phyloP scores from a whole-genome alignment of 192 early-diverging fungal species.

The Backusella sp. region DNA sequence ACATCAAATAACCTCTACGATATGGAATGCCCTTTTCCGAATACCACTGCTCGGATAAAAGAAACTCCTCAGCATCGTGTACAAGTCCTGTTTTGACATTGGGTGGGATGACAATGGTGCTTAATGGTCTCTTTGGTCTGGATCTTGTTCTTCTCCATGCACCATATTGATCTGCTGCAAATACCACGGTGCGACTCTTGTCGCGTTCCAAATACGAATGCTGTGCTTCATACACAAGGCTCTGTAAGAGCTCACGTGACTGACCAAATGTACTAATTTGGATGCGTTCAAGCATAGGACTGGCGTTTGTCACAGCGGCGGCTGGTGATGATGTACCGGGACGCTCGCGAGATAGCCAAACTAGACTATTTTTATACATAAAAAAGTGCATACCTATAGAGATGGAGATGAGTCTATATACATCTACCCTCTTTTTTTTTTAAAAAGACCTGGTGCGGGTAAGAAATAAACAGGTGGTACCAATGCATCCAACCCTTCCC shows the following conservation, averaged over 20 bases:
- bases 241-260: constrained; percentile 47
- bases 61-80: constrained; percentile 49
- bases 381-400: constrained; percentile 54
- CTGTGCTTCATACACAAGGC: constrained; percentile 54
- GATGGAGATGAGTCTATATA: too few species aligned
- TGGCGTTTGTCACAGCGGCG: constrained; percentile 27
- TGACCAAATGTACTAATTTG: constrained; percentile 56
- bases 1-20: constrained; percentile 62
- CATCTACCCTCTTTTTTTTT: too few species aligned
- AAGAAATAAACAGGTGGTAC: constrained; percentile 53
- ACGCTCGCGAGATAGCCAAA: constrained; percentile 51
- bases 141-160: constrained; percentile 57
- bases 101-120: constrained; percentile 53
- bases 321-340: constrained; percentile 21
- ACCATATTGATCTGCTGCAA: constrained; percentile 59
- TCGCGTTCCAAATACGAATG: constrained; percentile 58
- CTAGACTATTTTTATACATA: constrained; percentile 45
- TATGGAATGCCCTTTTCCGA: constrained; percentile 60
- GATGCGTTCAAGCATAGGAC: constrained; percentile 42
- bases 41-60: constrained; percentile 59
- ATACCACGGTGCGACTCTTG: constrained; percentile 59
- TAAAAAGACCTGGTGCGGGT: constrained; percentile 49
- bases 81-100: constrained; percentile 46
- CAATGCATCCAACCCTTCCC: constrained; percentile 36
- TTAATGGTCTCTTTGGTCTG: constrained; percentile 49